A percentile compares a stretch with the other conserved stretches of the same genome.
Conservation (phyloP, 2,329 filamentous ascomycete genomes). For the Fusarium setosum region DNA sequence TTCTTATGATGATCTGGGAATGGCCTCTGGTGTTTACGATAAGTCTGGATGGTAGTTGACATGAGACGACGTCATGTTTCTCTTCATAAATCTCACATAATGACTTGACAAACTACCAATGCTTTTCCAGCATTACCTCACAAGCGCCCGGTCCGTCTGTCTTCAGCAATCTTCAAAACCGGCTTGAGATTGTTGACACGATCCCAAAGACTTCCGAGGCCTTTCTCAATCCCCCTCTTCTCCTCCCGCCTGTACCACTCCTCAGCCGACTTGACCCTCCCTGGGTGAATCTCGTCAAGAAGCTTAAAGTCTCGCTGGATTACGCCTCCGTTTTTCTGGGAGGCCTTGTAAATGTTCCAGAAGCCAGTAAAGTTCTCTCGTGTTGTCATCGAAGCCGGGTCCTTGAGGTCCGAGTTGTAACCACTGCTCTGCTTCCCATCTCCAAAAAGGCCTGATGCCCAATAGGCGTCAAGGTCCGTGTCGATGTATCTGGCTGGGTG, state of each 20-base stretch:
- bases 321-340: conserved; percentile 6
- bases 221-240: conserved; percentile 47
- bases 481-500: conserved; percentile 18
- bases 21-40: too few species aligned
- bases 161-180: neutral
- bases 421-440: neutral
- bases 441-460: rapidly evolving
- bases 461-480: neutral
- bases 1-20: too few species aligned
- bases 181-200: neutral
- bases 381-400: conserved; percentile 10
- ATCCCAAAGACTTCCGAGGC: neutral
- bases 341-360: conserved; percentile 20
- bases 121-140: too few species aligned
- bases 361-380: conserved; percentile 22
- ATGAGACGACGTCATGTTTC: too few species aligned
- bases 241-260: conserved; percentile 20
- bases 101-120: too few species aligned
- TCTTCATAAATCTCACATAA: too few species aligned
- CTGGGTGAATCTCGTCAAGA: conserved; percentile 22
- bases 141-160: neutral
- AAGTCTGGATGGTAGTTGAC: too few species aligned
- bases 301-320: conserved; percentile 18
- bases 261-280: conserved; percentile 8
- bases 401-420: conserved; percentile 3